Evolutionary conservation across 306 rosid genomes (phyloP), one percentile per base, ranked within the genome.

Genomic region (Astragalus membranaceus): DNA sequence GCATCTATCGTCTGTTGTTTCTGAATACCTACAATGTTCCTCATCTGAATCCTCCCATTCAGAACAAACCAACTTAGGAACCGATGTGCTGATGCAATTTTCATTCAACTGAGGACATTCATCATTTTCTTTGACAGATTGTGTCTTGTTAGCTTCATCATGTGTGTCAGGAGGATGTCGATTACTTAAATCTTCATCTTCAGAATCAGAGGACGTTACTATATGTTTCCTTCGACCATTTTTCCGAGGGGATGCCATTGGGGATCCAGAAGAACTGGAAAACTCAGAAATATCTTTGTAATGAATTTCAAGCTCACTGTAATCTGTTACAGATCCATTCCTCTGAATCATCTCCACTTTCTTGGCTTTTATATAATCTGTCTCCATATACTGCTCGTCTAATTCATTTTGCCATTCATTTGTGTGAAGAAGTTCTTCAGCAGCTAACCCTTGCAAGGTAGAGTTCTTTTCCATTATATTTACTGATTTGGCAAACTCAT

Each of bases 191-290:
- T 75, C 60, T 49, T 81, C 96, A 36, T 87, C 95, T 81, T 94
- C 99, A 56, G 99, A 94, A 83, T 87, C 97, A 81, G 96, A 93
- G 69, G 97, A 88, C 83, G 86, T 75, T 7, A 88, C 89, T 64
- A 84, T 75, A 78, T 81, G 88, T 86, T 86, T 87, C 83, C 87
- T 87, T 39, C 89, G 83, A 42, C 69, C 75, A 75, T 68, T 77
- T 54, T 47, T 79, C 74, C 68, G 61, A 44, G 75, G 50, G 63
- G 75, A 81, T 29, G 84, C 46, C 68, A 76, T 69, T 32, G 87
- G 86, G 75, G 80, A 68, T 30, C 82, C 86, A 60, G 82, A 75
- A 76, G 83, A 70, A 75, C 81, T 78, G 35, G 91, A 80, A 84
- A 81, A 67, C 55, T 81, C 91, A 1, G 74, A 70, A 79, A 69